Conservation (phyloP, 306 rosid species). For the Prunus mume region DNA sequence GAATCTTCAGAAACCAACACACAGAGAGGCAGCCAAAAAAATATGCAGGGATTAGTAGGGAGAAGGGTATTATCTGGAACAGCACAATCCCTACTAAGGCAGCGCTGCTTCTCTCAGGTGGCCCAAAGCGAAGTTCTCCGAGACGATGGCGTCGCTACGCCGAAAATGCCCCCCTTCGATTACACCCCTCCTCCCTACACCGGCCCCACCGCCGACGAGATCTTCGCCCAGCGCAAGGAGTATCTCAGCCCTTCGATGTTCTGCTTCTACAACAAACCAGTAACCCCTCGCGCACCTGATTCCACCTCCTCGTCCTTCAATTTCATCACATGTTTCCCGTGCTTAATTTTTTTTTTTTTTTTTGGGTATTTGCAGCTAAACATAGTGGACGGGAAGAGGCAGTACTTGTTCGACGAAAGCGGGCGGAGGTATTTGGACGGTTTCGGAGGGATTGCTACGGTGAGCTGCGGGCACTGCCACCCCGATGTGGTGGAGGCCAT, state of each 20-base stretch:
- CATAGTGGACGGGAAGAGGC: slow-evolving; percentile 80
- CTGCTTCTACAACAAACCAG: slow-evolving; percentile 65
- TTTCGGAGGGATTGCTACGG: slow-evolving; percentile 95
- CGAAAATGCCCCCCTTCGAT: slow-evolving; percentile 64
- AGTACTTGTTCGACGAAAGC: slow-evolving; percentile 79
- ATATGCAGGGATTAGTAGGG: slow-evolving; percentile 54
- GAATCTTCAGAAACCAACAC: not conserved
- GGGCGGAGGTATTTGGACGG: slow-evolving; percentile 86
- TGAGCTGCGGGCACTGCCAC: slow-evolving; percentile 95
- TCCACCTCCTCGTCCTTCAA: not conserved
- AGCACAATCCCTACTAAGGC: slow-evolving; percentile 7
- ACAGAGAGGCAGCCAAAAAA: not conserved
- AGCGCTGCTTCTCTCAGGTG: slow-evolving; percentile 43
- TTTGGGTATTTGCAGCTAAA: slow-evolving; percentile 44
- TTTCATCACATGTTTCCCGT: not conserved
- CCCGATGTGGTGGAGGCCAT: slow-evolving; percentile 88
- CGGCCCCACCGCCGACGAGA: slow-evolving; percentile 65
- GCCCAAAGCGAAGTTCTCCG: slow-evolving; percentile 24
- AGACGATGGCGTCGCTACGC: slow-evolving; percentile 12
- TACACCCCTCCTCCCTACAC: slow-evolving; percentile 65
- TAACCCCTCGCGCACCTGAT: slow-evolving; percentile 28
- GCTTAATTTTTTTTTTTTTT: not conserved
- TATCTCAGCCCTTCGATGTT: slow-evolving; percentile 79
- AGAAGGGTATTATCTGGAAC: slow-evolving; percentile 23
- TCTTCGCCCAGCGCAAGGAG: slow-evolving; percentile 69